Evolutionary conservation across 495 filamentous ascomycete genomes (phyloP), one percentile per base, ranked within the genome.

Genomic region (Extremus antarcticus): DNA sequence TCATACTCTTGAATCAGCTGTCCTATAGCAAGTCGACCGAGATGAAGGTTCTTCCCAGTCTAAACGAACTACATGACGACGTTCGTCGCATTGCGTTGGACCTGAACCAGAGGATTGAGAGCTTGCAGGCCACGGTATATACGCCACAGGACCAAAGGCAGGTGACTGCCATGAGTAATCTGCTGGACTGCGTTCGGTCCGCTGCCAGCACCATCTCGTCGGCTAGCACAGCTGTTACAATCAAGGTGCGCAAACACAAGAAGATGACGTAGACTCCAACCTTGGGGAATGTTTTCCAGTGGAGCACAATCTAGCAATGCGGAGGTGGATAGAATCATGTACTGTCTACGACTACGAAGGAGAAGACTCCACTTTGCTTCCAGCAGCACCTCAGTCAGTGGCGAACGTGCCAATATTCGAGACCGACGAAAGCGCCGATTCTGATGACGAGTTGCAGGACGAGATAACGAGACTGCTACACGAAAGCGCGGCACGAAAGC

Each of bases 1-100:
- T 63, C 2, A 63, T 63, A 19, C 38, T 59, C 20, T 56, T 52
- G 46, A 63, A 59, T 23, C 60, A 63, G 24, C 40, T 58, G 3
- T 56, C 56, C 10, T 40, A 59, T 32, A 48, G 55, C 38, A 43
- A 59, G 21, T 50, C 56, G 0, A 45, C 56, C 0, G 57, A 58
- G 3, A 32, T 7, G 7, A 35, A 25, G 19, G 55, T 63, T 1
- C 22, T 59, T 20, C 60, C 60, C 4, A 59, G 54, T 23, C 43
- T 63, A 7, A 54, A 53, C 32, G 41, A 54, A 38, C 51, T 63
- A 2, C 38, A 63, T 20, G 56, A 59, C 4, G 56, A 59, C 29
- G 25, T 63, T 21, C 56, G 53, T 2, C 53, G 52, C 22, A 45
- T 63, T 23, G 53, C 57, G 2, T 3, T 41, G 0, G 20, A 23